Base-by-base conservation (phyloP, 2,329 filamentous ascomycete genomes). In the Phoma herbarum region DNA sequence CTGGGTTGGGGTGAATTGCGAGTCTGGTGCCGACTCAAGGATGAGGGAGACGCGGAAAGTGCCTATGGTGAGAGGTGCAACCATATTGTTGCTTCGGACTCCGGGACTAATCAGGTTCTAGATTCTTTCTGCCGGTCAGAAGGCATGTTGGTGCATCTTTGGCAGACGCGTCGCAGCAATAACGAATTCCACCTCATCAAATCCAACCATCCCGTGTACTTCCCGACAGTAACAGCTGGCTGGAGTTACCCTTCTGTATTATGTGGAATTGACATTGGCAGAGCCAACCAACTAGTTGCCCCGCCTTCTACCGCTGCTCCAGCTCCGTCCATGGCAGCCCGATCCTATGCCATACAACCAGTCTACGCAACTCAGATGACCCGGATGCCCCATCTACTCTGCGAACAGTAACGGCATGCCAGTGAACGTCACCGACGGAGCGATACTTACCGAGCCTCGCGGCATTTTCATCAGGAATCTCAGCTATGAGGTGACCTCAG, bases 401-500 rank as follows among this genome's bases (percentile, higher is more conserved):
- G 62, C 68, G 25, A 77, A 62, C 57, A 64, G 65, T 16, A 69
- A 61, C 26, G 75, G 75, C 2, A 68, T 78, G 43, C 72, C 74
- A 11, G 74, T 78, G 28, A 78, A 78, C 46, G 59, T 75, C 18
- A 63, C 62, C n/a, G 61, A 69, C n/a, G 75, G 76, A 9, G 73
- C 70, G 16, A 63, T 75, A 20, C 59, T 74, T 25, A 78, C 75
- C 8, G 76, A 78, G 58, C 66, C 72, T 23, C 74, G 75, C 8
- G 75, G 75, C 8, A 72, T 78, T 28, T 77, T 77, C 61, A 72
- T 78, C 31, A 66, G 65, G 22, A 69, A 71, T 18, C 58, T 78
- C 16, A 72, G 60, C 45, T 75, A 71, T 54, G 67, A 65, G 9
- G 66, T 65, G 35, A 63, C 62, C 8, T 60, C 63, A 20, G 63